Evolutionary conservation across 176 grass and related monocot species (phyloP).

Genomic region (Carex pumila): DNA sequence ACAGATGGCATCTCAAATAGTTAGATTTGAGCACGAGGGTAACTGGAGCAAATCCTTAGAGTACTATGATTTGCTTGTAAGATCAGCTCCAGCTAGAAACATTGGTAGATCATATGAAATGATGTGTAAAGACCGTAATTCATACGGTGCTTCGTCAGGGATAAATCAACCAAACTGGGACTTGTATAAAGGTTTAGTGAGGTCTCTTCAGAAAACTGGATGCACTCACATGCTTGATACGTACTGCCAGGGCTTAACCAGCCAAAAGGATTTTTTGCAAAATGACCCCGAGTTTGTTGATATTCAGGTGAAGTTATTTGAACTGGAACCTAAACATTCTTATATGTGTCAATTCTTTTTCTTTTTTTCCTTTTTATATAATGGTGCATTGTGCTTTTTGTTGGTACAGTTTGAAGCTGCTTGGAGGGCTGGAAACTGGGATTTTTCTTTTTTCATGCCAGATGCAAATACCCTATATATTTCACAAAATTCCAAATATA

Average conservation of each 20-base stretch:
- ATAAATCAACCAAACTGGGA: constrained; percentile 53
- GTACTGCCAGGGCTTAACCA: constrained; percentile 77
- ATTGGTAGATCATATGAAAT: constrained; percentile 24
- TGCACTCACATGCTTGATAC: constrained; percentile 90
- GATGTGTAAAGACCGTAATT: constrained; percentile 24
- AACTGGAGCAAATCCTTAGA: constrained; percentile 85
- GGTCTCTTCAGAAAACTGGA: constrained; percentile 95
- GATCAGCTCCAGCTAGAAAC: constrained; percentile 43
- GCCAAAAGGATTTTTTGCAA: constrained; percentile 50
- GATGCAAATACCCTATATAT: constrained; percentile 28
- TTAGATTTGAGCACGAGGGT: constrained; percentile 89
- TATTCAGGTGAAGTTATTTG: constrained; percentile 49
- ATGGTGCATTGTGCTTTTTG: neutral
- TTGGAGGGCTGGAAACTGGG: constrained; percentile 96
- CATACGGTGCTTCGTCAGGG: constrained; percentile 24
- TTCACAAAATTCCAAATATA: constrained; percentile 28
- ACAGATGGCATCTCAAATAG: constrained; percentile 77
- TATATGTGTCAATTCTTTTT: neutral
- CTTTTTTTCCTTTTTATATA: neutral
- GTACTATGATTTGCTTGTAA: constrained; percentile 90
- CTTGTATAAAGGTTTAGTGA: constrained; percentile 86
- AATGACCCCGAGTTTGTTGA: constrained; percentile 81
- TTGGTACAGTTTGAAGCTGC: constrained; percentile 78
- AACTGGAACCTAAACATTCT: neutral
- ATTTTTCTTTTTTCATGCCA: constrained; percentile 74